Base-by-base conservation (phyloP, 805 yeast genomes). In the Kodamaea hsintzibuensis region DNA sequence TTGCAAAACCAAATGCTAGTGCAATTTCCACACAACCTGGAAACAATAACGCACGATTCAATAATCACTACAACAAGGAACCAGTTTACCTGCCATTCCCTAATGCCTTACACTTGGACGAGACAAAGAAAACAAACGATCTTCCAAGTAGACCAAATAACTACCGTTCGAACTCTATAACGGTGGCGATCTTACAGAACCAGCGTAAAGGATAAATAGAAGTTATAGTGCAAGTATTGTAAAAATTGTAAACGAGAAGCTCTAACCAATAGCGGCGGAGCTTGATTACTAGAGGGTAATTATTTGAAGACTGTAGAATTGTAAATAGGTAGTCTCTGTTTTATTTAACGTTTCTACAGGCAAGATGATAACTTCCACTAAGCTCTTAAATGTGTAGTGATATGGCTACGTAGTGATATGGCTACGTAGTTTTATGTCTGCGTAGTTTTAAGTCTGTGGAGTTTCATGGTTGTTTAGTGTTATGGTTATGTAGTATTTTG, bases 21-120 rank as follows among this genome's bases (percentile, higher is more conserved):
- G 33, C 9, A 10, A 7, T 2, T 18, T 5, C 33, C 4, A 2
- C 42, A 22, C 35, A 40, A 47, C 6, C 6, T 22, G 25, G 25
- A 4, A n/a, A n/a, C n/a, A 16, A 10, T 17, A 16, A 12, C 43
- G 58, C 62, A 56, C 67, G 63, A 42, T 77, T 66, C 65, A 73
- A 71, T 42, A 80, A 80, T 55, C 84, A 81, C 57, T 79, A 79
- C 61, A 70, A 70, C 48, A 79, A 76, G 52, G 76, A 86, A 64
- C 76, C 74, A n/a, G 59, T 64, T 6, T 57, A 62, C 33, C 61
- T 63, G n/a, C 78, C 80, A 14, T 74, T 76, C 54, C 78, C 79
- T 1, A 63, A 67, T 38, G 72, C 79, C 1, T 58, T 67, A 25
- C 81, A 76, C 62, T 61, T 70, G 52, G 76, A 71, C 37, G 62